Conservation (phyloP, 805 yeast species). For the Candida stauntonica region DNA sequence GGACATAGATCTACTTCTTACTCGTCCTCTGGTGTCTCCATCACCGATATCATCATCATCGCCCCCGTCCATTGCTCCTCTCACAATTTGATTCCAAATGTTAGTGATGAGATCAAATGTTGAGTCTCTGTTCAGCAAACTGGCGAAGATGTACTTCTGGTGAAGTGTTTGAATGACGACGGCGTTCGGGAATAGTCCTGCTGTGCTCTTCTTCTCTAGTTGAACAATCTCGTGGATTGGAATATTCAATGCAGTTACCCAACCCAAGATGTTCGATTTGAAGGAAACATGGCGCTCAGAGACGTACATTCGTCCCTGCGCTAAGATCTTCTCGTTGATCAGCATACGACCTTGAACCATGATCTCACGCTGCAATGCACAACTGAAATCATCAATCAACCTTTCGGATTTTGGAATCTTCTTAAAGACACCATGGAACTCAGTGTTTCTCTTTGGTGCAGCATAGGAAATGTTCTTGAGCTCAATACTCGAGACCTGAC, state of each 20-base stretch:
- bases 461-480: slow-evolving; percentile 36
- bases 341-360: slow-evolving; percentile 78
- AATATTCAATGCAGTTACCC: slow-evolving; percentile 81
- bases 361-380: slow-evolving; percentile 86
- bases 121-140: slow-evolving; percentile 72
- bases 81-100: slow-evolving; percentile 52
- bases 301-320: slow-evolving; percentile 84
- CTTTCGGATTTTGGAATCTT: slow-evolving; percentile 65
- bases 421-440: slow-evolving; percentile 73
- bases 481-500: slow-evolving; percentile 10
- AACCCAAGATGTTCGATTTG: slow-evolving; percentile 81
- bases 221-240: slow-evolving; percentile 68
- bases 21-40: slow-evolving; percentile 1
- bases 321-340: slow-evolving; percentile 49
- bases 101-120: slow-evolving; percentile 47
- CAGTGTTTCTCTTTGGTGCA: slow-evolving; percentile 56
- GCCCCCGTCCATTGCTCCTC: slow-evolving; percentile 19
- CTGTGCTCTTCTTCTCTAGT: slow-evolving; percentile 79
- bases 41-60: slow-evolving; percentile 16
- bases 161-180: slow-evolving; percentile 38
- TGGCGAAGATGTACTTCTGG: slow-evolving; percentile 76
- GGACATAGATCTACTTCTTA: slow-evolving; percentile 5
- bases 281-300: slow-evolving; percentile 77
- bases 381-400: slow-evolving; percentile 79
- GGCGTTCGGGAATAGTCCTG: slow-evolving; percentile 88